These are phyloP conservation scores for Leccinum rimulosum DNA, from an alignment of 768 basidiomycete genomes.

Conservation along the genomic window DNA sequence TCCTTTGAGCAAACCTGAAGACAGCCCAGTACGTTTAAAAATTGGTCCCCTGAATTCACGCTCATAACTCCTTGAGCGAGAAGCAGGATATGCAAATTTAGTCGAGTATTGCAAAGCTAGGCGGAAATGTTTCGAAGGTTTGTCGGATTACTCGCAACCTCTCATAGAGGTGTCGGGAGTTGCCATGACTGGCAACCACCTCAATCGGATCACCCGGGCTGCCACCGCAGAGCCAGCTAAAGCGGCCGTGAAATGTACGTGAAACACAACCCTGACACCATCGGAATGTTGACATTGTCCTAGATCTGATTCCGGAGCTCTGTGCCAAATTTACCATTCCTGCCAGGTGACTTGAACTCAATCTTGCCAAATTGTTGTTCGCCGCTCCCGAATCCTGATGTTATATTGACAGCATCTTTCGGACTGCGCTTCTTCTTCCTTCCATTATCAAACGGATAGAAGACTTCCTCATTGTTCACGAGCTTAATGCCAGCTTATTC, in stretches of 20 bases:
- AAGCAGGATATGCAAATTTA: constrained; percentile 56
- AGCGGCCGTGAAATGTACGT: constrained; percentile 58
- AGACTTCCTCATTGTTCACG: constrained; percentile 70
- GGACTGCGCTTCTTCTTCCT: constrained; percentile 68
- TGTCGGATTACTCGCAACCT: constrained; percentile 64
- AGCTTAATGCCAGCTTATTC: constrained; percentile 72
- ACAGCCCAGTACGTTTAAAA: constrained; percentile 53
- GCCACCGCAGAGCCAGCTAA: constrained; percentile 35
- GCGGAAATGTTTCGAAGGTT: constrained; percentile 58
- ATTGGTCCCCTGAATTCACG: not conserved
- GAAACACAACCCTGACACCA: constrained; percentile 13
- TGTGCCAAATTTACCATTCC: constrained; percentile 70
- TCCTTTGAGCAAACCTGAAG: constrained; percentile 67
- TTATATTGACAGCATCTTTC: constrained; percentile 51
- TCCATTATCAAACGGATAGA: constrained; percentile 73
- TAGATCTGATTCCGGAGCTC: constrained; percentile 84
- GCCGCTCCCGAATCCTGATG: constrained; percentile 23
- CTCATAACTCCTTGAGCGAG: constrained; percentile 44
- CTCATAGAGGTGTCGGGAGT: constrained; percentile 65
- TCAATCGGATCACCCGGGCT: constrained; percentile 53
- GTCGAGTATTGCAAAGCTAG: constrained; percentile 65
- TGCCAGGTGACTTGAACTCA: constrained; percentile 52
- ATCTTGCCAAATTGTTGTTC: constrained; percentile 10
- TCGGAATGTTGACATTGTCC: constrained; percentile 26
- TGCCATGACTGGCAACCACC: constrained; percentile 49